A percentile compares a stretch with the other conserved stretches of the same genome.
These are phyloP conservation scores for Trichoderma atrobrunneum DNA, from an alignment of 2,329 filamentous ascomycete species.

Conservation along the genomic window DNA sequence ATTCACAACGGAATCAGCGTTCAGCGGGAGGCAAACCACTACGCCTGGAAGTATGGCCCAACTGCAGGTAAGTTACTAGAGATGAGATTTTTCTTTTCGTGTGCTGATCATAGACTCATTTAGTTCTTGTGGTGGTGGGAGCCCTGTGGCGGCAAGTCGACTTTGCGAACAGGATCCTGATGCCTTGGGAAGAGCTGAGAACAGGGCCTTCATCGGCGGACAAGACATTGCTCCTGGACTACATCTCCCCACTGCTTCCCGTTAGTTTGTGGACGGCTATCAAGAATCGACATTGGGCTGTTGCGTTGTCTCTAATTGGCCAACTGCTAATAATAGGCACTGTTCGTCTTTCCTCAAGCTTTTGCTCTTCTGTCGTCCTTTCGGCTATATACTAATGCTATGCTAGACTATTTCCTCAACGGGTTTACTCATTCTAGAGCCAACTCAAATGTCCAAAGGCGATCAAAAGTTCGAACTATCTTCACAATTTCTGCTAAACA, in stretches of 20 bases:
- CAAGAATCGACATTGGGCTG: conserved; percentile 7
- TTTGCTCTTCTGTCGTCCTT: neutral
- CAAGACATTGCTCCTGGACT: conserved; percentile 16
- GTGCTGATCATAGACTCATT: neutral
- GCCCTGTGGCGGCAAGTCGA: conserved; percentile 7
- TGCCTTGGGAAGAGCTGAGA: conserved; percentile 10
- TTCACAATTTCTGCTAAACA: neutral
- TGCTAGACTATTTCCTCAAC: conserved; percentile 9
- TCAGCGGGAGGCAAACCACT: conserved; percentile 12
- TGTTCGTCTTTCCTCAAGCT: neutral
- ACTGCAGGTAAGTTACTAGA: neutral
- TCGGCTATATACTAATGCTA: neutral
- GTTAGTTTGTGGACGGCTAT: conserved; percentile 8
- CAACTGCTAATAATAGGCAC: conserved; percentile 9
- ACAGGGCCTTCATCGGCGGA: neutral
- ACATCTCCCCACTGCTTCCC: conserved; percentile 11
- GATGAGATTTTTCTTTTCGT: neutral
- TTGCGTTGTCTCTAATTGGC: neutral
- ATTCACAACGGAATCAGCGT: neutral
- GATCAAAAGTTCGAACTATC: neutral
- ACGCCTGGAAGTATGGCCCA: conserved; percentile 13
- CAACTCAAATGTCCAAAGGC: neutral
- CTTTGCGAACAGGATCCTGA: conserved; percentile 1
- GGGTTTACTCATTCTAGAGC: conserved; percentile 1
- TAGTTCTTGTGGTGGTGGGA: conserved; percentile 14